phyloP scores from a whole-genome alignment of 2,329 filamentous ascomycete genomes.

The Phoma sp. region DNA sequence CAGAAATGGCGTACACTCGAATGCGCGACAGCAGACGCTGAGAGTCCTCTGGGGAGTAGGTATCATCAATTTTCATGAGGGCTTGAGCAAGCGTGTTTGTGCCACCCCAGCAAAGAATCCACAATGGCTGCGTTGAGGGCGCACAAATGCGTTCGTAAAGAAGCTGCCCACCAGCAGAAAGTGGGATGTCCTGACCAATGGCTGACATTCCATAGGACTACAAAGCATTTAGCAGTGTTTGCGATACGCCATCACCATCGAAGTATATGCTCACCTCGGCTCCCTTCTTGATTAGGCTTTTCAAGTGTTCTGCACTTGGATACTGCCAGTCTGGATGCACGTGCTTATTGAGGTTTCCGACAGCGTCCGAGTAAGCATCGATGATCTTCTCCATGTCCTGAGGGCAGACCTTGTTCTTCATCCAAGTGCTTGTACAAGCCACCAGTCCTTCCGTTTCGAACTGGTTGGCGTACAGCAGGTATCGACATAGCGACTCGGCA shows the following conservation, averaged over 20 bases:
- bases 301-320: conserved; percentile 35
- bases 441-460: conserved; percentile 49
- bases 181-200: conserved; percentile 36
- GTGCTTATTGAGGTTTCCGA: conserved; percentile 58
- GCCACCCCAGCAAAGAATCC: conserved; percentile 62
- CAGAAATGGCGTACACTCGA: conserved; percentile 58
- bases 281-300: conserved; percentile 35
- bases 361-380: conserved; percentile 39
- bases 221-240: not conserved
- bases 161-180: conserved; percentile 54
- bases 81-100: conserved; percentile 60
- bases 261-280: conserved; percentile 33
- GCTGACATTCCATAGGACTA: conserved; percentile 50
- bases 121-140: conserved; percentile 53
- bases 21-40: conserved; percentile 41
- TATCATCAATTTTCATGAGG: conserved; percentile 49
- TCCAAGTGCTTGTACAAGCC: conserved; percentile 49
- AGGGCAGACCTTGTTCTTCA: conserved; percentile 46
- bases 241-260: not conserved
- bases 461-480: conserved; percentile 47
- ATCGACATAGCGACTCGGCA: conserved; percentile 47
- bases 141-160: conserved; percentile 52
- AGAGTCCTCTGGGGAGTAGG: conserved; percentile 41
- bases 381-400: conserved; percentile 46
- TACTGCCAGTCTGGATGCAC: conserved; percentile 46